phyloP scores from a whole-genome alignment of 1,284 basidiomycete genomes.

The Ceratobasidium sp. region DNA sequence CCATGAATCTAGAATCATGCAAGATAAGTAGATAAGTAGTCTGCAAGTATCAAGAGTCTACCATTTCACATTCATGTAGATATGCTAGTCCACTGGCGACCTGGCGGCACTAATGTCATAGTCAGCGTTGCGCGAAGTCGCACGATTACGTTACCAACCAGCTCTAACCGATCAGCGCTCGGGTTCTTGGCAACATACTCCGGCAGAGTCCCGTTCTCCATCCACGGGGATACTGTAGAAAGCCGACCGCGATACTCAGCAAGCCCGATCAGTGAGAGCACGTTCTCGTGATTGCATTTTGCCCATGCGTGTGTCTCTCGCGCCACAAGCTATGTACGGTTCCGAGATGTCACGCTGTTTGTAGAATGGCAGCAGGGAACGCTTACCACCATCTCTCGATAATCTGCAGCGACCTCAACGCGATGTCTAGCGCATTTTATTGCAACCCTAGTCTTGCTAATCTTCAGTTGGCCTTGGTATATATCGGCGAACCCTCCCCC shows the following conservation, averaged over 20 bases:
- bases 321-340: neutral
- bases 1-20: no score
- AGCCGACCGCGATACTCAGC: constrained; percentile 3
- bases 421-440: neutral
- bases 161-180: neutral
- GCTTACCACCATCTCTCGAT: no score
- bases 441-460: neutral
- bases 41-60: no score
- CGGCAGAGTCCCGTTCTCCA: constrained; percentile 4
- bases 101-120: no score
- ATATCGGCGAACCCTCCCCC: constrained; percentile 14
- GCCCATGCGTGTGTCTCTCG: constrained; percentile 35
- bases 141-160: no score
- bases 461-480: neutral
- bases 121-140: no score
- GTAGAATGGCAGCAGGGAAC: no score
- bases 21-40: no score
- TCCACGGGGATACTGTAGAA: constrained; percentile 35
- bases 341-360: no score
- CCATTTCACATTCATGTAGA: no score
- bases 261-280: constrained; percentile 2
- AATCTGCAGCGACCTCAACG: no score
- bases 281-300: constrained; percentile 27
- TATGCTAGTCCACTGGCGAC: no score
- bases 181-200: constrained; percentile 13